Base-by-base conservation (phyloP, 2,329 filamentous ascomycete genomes). In the Pseudogymnoascus sp. region DNA sequence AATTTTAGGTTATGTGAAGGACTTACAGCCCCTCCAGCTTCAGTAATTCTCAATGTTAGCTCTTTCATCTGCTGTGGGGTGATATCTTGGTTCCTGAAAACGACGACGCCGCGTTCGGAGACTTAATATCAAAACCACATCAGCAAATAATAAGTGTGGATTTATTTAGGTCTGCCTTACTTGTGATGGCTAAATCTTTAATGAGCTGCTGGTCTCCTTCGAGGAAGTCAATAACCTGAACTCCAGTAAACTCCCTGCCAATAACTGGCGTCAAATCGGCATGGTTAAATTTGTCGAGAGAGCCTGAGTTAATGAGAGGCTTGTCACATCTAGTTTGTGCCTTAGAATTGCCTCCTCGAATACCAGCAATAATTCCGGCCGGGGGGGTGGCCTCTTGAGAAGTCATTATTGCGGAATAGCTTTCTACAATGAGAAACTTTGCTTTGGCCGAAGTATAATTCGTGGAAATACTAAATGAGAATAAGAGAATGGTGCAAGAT, bases 141-240 rank as follows among this genome's bases (percentile, higher is more conserved):
- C 31, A 50, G 26, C 8, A 31, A 7, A 13, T 8, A 8, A 10
- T n/a, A 8, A 5, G 17, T 15, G 2, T 11, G 4, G 10, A 31
- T 10, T 50, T 5, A 10, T 31, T 5, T 1, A 31, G 15, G 13
- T 9, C 5, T 31, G 44, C 4, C 73, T 26, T 77, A 66, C 81
- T 75, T 64, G 60, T 69, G 15, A 70, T 61, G 10, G 68, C 87
- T 0, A 90, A 75, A 66, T 89, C 87, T 1, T 83, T 79, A 29
- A 89, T 71, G 21, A 87, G 74, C 39, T 84, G 44, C 13, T 66
- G 63, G 0, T 83, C 77, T 0, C 82, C 81, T 29, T 82, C 75
- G 4, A 90, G 75, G 64, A 81, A 80, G 2, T 89, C 84, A 5
- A 79, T 79, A 0, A 88, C 75, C 64, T 86, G 81, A 24, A 81